Percentiles rank a stretch among this genome's conserved stretches.
Conservation (phyloP, 306 rosid species). For the barrel medic (Medicago truncatula) region DNA sequence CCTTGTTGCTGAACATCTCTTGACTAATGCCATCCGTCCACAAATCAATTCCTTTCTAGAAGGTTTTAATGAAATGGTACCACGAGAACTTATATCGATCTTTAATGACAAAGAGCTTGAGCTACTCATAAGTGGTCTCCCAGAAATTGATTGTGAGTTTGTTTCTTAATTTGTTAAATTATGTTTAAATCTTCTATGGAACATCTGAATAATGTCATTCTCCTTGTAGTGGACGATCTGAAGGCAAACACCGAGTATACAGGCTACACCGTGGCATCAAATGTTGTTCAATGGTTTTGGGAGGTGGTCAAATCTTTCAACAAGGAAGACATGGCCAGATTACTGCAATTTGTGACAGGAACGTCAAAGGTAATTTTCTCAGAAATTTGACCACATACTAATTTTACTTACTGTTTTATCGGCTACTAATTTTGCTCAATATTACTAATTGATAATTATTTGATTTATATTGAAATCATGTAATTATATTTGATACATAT, state of each 20-base stretch:
- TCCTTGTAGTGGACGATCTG: constrained; percentile 90
- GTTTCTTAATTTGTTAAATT: constrained; percentile 11
- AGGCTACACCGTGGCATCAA: constrained; percentile 90
- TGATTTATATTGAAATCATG: background rate
- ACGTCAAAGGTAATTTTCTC: constrained; percentile 81
- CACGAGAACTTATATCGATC: constrained; percentile 81
- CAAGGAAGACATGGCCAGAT: constrained; percentile 99
- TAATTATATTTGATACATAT: background rate
- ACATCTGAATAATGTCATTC: constrained; percentile 46
- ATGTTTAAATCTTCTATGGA: constrained; percentile 31
- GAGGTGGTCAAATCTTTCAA: constrained; percentile 85
- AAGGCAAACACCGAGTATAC: constrained; percentile 87
- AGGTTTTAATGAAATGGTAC: constrained; percentile 86
- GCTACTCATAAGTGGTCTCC: constrained; percentile 99
- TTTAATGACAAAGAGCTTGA: constrained; percentile 98
- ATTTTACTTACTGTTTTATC: background rate
- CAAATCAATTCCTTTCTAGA: constrained; percentile 88
- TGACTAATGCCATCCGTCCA: constrained; percentile 97
- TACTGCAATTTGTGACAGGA: constrained; percentile 98
- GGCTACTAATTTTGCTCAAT: background rate
- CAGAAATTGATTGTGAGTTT: constrained; percentile 95
- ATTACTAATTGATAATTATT: background rate
- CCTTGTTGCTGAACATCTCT: constrained; percentile 92
- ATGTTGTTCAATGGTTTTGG: constrained; percentile 98
- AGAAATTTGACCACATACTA: background rate